Percentiles rank a stretch among this genome's conserved stretches.
These are phyloP conservation scores for Nadsonia commutata DNA, from an alignment of 1,139 yeast species.

Conservation along the genomic window DNA sequence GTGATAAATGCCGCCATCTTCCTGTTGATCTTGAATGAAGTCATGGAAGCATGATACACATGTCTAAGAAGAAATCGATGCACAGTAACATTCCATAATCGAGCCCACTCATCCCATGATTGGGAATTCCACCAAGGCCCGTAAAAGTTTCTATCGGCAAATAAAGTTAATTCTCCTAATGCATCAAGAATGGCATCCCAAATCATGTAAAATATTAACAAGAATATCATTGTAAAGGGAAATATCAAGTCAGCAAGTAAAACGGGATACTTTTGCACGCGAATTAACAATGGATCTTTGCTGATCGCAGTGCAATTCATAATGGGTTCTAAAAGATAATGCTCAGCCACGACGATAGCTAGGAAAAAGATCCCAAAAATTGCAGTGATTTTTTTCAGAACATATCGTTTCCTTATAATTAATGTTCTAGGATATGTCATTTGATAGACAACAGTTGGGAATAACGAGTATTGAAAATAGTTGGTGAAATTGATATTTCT, in stretches of 20 bases:
- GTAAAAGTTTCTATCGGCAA: constrained; percentile 84
- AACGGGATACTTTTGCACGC: constrained; percentile 40
- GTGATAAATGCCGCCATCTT: constrained; percentile 37
- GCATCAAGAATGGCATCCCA: constrained; percentile 91
- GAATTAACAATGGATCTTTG: constrained; percentile 30
- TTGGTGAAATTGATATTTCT: constrained; percentile 48
- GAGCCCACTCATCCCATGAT: constrained; percentile 85
- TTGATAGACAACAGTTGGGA: constrained; percentile 65
- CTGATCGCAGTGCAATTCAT: constrained; percentile 41
- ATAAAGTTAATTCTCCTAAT: constrained; percentile 72
- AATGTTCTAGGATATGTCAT: constrained; percentile 65
- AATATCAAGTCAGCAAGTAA: constrained; percentile 66
- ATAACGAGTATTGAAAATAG: constrained; percentile 70
- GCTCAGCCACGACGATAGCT: constrained; percentile 74
- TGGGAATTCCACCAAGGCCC: constrained; percentile 97
- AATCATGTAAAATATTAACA: constrained; percentile 70
- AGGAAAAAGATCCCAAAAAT: constrained; percentile 74
- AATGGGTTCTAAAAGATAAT: constrained; percentile 63
- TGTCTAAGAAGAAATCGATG: constrained; percentile 80
- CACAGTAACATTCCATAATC: constrained; percentile 95
- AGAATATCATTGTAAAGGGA: constrained; percentile 57
- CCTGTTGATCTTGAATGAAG: constrained; percentile 56
- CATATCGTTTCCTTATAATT: constrained; percentile 53
- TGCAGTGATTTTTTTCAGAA: constrained; percentile 57
- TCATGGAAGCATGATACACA: constrained; percentile 83